Evolutionary conservation across 1,284 basidiomycete species (phyloP).

Genomic region (Marasmius oreades): DNA sequence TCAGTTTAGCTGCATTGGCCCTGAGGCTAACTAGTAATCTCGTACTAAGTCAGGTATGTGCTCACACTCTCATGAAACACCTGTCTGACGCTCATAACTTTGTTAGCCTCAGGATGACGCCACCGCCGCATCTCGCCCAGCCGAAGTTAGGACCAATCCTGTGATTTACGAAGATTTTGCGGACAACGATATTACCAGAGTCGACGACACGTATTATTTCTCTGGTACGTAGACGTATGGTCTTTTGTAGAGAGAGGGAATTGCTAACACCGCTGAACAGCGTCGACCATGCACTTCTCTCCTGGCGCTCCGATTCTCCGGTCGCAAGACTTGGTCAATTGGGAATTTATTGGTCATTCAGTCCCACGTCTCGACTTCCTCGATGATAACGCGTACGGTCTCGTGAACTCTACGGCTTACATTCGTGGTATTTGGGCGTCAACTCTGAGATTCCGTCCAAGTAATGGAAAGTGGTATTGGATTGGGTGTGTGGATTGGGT

Average conservation of each 20-base stretch:
- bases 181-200: conserved; percentile 21
- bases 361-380: conserved; percentile 22
- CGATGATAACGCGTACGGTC: conserved; percentile 18
- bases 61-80: not conserved
- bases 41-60: not conserved
- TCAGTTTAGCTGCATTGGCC: not conserved
- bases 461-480: conserved; percentile 22
- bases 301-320: conserved; percentile 24
- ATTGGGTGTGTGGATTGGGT: conserved; percentile 22
- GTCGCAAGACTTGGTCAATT: conserved; percentile 25
- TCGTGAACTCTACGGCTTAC: conserved; percentile 20
- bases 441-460: conserved; percentile 19
- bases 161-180: conserved; percentile 23
- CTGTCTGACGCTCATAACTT: not conserved
- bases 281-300: conserved; percentile 24
- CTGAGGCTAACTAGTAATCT: not conserved
- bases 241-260: not conserved
- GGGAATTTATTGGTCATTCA: conserved; percentile 26
- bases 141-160: conserved; percentile 15
- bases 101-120: not conserved
- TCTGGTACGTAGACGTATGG: conserved; percentile 13
- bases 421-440: conserved; percentile 25
- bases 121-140: not conserved
- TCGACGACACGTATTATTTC: conserved; percentile 22
- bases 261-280: conserved; percentile 2